A percentile compares a stretch with the other conserved stretches of the same genome.
Evolutionary conservation across 2,329 filamentous ascomycete genomes (phyloP).

Genomic region (Ophiostoma australiae): DNA sequence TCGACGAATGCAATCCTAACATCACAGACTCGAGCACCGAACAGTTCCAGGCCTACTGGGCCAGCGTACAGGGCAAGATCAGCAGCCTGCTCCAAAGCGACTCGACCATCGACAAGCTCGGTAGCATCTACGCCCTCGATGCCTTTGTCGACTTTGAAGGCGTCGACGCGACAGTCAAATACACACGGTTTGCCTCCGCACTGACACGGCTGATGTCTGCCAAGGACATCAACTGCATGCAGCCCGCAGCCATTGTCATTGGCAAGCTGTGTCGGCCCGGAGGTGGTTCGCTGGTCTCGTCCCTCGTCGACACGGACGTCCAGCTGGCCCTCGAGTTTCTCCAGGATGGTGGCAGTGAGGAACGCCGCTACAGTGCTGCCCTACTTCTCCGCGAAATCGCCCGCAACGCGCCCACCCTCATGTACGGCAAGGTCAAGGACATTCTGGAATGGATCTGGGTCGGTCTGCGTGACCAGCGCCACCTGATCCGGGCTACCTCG

Average conservation of each 20-base stretch:
- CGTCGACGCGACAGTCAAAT: conserved; percentile 87
- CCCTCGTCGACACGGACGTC: conserved; percentile 93
- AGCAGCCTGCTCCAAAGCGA: conserved; percentile 70
- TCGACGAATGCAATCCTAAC: not conserved
- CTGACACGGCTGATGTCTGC: conserved; percentile 82
- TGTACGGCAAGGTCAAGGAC: conserved; percentile 92
- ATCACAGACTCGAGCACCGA: conserved; percentile 69
- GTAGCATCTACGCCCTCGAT: conserved; percentile 87
- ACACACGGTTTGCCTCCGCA: conserved; percentile 87
- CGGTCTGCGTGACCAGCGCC: conserved; percentile 80
- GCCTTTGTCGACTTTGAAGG: conserved; percentile 94
- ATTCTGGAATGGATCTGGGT: conserved; percentile 97
- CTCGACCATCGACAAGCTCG: conserved; percentile 82
- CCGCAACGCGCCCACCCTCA: conserved; percentile 85
- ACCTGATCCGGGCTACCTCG: conserved; percentile 85
- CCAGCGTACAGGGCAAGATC: conserved; percentile 52
- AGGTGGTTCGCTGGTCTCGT: conserved; percentile 87
- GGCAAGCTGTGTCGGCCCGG: conserved; percentile 89
- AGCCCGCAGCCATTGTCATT: conserved; percentile 80
- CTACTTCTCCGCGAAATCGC: conserved; percentile 86
- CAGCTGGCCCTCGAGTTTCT: conserved; percentile 96
- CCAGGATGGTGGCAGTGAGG: conserved; percentile 89
- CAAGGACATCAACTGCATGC: conserved; percentile 86
- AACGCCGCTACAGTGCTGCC: conserved; percentile 86
- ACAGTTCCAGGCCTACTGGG: conserved; percentile 62